phyloP scores from a whole-genome alignment of 2,329 filamentous ascomycete genomes.

The Aureobasidium sp. region DNA sequence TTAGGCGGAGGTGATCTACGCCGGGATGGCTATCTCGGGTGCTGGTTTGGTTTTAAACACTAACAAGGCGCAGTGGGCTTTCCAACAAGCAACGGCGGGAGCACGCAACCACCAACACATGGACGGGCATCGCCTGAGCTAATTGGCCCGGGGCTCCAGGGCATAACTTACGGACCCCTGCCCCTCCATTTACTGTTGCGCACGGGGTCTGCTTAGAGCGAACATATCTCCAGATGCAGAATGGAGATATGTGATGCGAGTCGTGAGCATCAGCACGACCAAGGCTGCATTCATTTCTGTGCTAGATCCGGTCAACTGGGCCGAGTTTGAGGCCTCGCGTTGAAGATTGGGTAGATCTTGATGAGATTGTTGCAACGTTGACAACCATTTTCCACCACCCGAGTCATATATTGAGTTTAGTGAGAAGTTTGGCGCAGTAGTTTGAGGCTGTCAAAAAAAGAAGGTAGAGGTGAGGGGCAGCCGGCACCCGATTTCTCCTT shows the following conservation, averaged over 20 bases:
- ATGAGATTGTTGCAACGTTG: conserved; percentile 7
- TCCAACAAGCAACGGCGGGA: conserved; percentile 12
- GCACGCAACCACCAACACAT: conserved; percentile 13
- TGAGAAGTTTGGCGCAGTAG: conserved; percentile 10
- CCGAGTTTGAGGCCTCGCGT: background rate
- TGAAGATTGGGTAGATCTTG: background rate
- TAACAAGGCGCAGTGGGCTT: conserved; percentile 13
- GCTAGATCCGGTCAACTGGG: background rate
- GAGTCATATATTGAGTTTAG: conserved; percentile 10
- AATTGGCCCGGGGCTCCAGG: conserved; percentile 10
- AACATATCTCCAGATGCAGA: conserved; percentile 10
- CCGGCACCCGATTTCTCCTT: conserved; percentile 10
- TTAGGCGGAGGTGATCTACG: conserved; percentile 11
- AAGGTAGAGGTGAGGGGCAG: conserved; percentile 10
- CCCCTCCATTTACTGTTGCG: conserved; percentile 7
- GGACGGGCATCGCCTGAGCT: background rate
- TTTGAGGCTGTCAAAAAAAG: conserved; percentile 10
- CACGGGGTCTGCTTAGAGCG: conserved; percentile 5
- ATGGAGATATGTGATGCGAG: background rate
- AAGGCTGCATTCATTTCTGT: background rate
- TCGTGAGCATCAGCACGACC: background rate
- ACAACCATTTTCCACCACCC: background rate
- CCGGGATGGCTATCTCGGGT: conserved; percentile 6
- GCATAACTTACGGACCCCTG: conserved; percentile 11
- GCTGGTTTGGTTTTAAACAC: conserved; percentile 11